Evolutionary conservation across 495 filamentous ascomycete species (phyloP).

Genomic region (Geopyxis carbonaria): DNA sequence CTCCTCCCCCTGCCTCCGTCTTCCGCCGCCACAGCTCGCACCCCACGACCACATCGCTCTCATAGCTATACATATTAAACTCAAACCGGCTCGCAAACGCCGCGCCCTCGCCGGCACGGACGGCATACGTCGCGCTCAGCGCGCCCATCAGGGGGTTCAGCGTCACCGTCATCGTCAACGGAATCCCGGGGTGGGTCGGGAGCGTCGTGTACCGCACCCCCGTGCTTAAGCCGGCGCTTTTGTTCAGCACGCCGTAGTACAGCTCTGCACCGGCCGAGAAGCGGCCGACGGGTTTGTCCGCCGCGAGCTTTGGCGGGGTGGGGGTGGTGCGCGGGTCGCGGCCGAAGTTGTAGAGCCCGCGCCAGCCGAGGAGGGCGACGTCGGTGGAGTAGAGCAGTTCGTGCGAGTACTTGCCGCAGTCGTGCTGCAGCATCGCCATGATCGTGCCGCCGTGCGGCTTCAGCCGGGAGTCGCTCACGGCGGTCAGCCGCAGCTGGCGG

Average conservation of each 20-base stretch:
- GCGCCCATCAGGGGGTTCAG: slow-evolving; percentile 87
- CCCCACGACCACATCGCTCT: slow-evolving; percentile 79
- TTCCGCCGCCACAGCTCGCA: slow-evolving; percentile 69
- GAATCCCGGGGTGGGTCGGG: slow-evolving; percentile 66
- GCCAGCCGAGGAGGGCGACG: slow-evolving; percentile 68
- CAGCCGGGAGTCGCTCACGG: slow-evolving; percentile 59
- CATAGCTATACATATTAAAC: slow-evolving; percentile 96
- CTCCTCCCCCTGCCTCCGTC: slow-evolving; percentile 22
- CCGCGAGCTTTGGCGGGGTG: slow-evolving; percentile 22
- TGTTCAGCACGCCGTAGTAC: slow-evolving; percentile 87
- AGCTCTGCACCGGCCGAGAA: slow-evolving; percentile 79
- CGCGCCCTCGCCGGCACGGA: slow-evolving; percentile 62
- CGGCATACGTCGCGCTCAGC: slow-evolving; percentile 73
- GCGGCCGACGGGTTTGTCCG: slow-evolving; percentile 39
- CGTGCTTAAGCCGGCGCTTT: slow-evolving; percentile 64
- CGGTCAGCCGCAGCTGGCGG: slow-evolving; percentile 59
- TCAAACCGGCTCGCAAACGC: slow-evolving; percentile 79
- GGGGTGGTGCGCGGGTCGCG: slow-evolving; percentile 43
- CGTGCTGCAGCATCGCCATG: slow-evolving; percentile 69
- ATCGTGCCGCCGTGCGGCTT: slow-evolving; percentile 33
- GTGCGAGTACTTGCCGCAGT: slow-evolving; percentile 70
- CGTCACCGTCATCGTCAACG: slow-evolving; percentile 80
- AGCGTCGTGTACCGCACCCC: slow-evolving; percentile 81
- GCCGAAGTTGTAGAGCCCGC: slow-evolving; percentile 89
- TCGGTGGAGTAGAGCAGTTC: slow-evolving; percentile 90